Base-by-base conservation (phyloP, 306 rosid genomes). In the Trichosanthes truncata region DNA sequence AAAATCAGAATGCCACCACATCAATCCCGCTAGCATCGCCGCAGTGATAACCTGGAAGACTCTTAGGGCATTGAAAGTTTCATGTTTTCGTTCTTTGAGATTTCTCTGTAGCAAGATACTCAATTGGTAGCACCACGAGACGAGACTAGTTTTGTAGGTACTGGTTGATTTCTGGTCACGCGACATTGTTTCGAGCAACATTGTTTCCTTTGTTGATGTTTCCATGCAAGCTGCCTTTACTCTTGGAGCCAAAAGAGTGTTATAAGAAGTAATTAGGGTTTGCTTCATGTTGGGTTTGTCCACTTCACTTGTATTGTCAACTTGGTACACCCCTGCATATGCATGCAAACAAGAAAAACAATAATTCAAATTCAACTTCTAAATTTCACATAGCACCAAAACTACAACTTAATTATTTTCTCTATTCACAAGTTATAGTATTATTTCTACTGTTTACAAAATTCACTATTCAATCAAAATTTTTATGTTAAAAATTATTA, bases 1-100 rank as follows among this genome's bases (percentile, higher is more conserved):
- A 43, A 78, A 89, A 31, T 89, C 89, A 0, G 97, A 94, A 78
- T 88, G 92, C 98, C 98, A 94, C 98, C 98, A 94, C 97, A 94
- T 92, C 67, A 94, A 20, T 46, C 98, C 98, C 0, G 98, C 88
- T 4, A 94, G 78, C 21, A 90, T 36, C 25, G 98, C 88, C 2
- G 91, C 98, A 1, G 93, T 84, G 18, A 89, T 72, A 4, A 92
- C 98, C 80, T 94, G 98, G 68, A 82, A 88, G 33, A 94, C 90
- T 56, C 98, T 60, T 3, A 94, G 90, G 0, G 88, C 81, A 83
- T 94, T 86, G 83, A 92, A 94, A 31, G 98, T 86, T 80, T 94
- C 98, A 15, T 90, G 95, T 76, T 88, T 90, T 84, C 97, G 84
- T 73, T 94, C 98, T 52, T 89, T 94, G 80, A 94, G 96, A 87